These are phyloP conservation scores for Lignosus rhinocerotis DNA, from an alignment of 1,284 basidiomycete species.

Conservation along the genomic window DNA sequence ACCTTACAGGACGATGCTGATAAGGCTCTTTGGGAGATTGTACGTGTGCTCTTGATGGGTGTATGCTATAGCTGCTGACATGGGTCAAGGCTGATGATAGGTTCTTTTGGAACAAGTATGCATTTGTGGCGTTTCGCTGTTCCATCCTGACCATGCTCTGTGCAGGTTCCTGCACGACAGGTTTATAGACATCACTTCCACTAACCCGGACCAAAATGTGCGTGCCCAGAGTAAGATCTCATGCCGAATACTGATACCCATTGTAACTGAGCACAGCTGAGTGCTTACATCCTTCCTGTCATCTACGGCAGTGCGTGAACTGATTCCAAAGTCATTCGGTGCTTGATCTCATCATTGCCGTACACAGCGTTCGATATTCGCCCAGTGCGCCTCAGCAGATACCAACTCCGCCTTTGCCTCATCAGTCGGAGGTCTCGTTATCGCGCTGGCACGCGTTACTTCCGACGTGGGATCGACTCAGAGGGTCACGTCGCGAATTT, in stretches of 20 bases:
- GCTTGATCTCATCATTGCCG: slow-evolving; percentile 11
- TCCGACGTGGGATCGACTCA: slow-evolving; percentile 89
- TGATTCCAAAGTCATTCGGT: neutral
- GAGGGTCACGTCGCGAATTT: slow-evolving; percentile 88
- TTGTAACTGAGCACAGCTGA: slow-evolving; percentile 52
- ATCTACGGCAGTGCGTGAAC: slow-evolving; percentile 82
- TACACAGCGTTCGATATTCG: slow-evolving; percentile 85
- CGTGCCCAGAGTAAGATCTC: slow-evolving; percentile 30
- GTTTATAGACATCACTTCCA: slow-evolving; percentile 63
- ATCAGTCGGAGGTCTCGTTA: slow-evolving; percentile 92
- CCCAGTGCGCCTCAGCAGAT: slow-evolving; percentile 74
- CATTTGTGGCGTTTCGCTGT: neutral
- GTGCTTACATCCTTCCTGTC: slow-evolving; percentile 87
- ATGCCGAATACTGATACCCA: slow-evolving; percentile 3
- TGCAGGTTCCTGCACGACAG: slow-evolving; percentile 69
- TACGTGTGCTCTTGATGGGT: slow-evolving; percentile 31
- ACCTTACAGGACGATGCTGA: slow-evolving; percentile 48
- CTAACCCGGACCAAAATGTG: slow-evolving; percentile 60
- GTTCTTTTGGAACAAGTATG: slow-evolving; percentile 96
- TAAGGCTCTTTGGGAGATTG: slow-evolving; percentile 75
- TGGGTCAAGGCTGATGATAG: slow-evolving; percentile 80
- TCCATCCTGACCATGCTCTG: slow-evolving; percentile 2
- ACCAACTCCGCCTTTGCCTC: slow-evolving; percentile 83
- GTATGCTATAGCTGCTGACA: slow-evolving; percentile 8
- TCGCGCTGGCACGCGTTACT: slow-evolving; percentile 96